Evolutionary conservation across 495 filamentous ascomycete species (phyloP).

Genomic region (Aspergillus biplanus): DNA sequence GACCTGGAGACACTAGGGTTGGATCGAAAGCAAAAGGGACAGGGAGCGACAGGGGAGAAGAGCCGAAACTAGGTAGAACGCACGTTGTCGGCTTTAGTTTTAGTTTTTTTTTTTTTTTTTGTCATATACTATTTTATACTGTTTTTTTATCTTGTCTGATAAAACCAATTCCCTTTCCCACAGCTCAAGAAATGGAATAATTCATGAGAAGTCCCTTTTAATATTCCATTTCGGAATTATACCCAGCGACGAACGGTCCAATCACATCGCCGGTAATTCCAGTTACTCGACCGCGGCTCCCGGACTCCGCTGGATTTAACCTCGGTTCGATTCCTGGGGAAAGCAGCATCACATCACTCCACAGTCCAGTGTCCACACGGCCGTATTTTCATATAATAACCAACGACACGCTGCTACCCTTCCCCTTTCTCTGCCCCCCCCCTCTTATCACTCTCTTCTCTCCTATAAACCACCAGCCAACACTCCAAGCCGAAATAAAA

Average conservation of each 20-base stretch:
- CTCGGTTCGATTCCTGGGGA: not conserved
- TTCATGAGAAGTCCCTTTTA: no score
- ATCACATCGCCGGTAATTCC: constrained; percentile 17
- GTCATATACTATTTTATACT: constrained; percentile 4
- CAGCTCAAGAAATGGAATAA: no score
- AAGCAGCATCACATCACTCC: constrained; percentile 1
- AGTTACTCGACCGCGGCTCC: constrained; percentile 21
- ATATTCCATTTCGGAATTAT: no score
- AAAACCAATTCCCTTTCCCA: no score
- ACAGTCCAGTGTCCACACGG: not conserved
- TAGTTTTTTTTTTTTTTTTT: not conserved
- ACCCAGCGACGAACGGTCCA: constrained; percentile 3
- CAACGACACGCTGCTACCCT: not conserved
- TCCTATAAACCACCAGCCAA: not conserved
- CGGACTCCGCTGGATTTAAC: not conserved
- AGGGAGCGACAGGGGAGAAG: constrained; percentile 55
- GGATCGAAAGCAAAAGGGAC: constrained; percentile 77
- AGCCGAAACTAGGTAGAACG: constrained; percentile 34
- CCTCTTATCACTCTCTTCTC: not conserved
- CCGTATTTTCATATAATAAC: not conserved
- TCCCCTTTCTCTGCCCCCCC: not conserved
- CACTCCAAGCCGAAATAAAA: not conserved
- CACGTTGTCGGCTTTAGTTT: no score
- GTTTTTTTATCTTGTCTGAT: not conserved
- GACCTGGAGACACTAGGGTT: constrained; percentile 81